Evolutionary conservation across 129 eudicot species (phyloP), one percentile per base, ranked within the genome.

Genomic region (Centella asiatica): DNA sequence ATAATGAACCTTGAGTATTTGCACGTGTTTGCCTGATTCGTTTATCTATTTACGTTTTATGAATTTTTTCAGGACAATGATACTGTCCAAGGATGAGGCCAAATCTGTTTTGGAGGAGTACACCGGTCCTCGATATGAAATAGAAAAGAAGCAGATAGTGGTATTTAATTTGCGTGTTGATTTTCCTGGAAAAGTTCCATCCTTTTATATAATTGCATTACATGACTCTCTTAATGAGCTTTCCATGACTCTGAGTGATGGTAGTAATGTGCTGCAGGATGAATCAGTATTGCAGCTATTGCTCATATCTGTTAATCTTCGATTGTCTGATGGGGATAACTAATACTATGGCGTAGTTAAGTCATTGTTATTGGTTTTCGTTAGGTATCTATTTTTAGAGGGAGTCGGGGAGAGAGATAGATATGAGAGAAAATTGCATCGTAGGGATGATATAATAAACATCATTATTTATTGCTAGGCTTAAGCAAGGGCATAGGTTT

Each of bases 61-160:
- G 72, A 40, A 64, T 68, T 33, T 34, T 17, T 37, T 55, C 59
- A 89, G 97, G 97, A 75, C 95, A 51, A 68, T 90, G 69, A 72
- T 64, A 72, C 71, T 90, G 52, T 76, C 72, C n/a, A 71, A 59
- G 31, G 57, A 57, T 36, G 85, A 84, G 45, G 85, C 76, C 5
- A 76, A 65, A 73, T 64, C 72, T 70, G 79, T 81, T 44, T 47
- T 83, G 50, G 76, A 79, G 62, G 77, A 70, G 37, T 86, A 90
- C 72, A 67, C 68, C 6, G 97, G 97, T 23, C 80, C 95, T 29
- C 77, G 84, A 67, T 77, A 72, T 62, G 93, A 81, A 78, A 77
- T 90, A 39, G 97, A 90, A 80, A 95, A 85, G 80, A 90, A 78
- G 33, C 89, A 75, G 61, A 54, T 57, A 15, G 77, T 74, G 94